Evolutionary conservation across 352 stramenopile genomes (phyloP).

Genomic region (Pythium diclinum): DNA sequence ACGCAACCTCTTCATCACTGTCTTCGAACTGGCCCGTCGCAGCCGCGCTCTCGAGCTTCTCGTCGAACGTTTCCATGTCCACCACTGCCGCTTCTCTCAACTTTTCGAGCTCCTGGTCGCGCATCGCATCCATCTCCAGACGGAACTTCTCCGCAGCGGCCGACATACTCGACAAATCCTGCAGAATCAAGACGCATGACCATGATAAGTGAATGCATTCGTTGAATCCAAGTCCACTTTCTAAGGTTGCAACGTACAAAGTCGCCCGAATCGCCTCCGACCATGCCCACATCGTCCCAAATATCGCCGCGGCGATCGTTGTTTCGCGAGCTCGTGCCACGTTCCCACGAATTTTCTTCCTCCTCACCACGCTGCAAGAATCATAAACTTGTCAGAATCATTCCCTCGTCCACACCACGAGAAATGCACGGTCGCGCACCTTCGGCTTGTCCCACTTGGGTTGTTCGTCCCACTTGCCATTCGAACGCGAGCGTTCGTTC

Average conservation of each 20-base stretch:
- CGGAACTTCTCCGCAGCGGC: constrained; percentile 79
- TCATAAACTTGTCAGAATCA: background rate
- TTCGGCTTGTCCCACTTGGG: constrained; percentile 46
- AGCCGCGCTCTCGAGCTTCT: constrained; percentile 73
- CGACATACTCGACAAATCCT: constrained; percentile 83
- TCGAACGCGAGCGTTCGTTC: constrained; percentile 44
- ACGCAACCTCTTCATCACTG: constrained; percentile 70
- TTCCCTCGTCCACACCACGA: background rate
- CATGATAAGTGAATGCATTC: background rate
- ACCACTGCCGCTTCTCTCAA: constrained; percentile 19
- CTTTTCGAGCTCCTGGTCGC: constrained; percentile 32
- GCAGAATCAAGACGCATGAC: background rate
- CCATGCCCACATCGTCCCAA: constrained; percentile 70
- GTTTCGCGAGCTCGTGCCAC: constrained; percentile 28
- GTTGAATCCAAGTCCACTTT: background rate
- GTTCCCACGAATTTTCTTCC: constrained; percentile 56
- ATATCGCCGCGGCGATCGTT: constrained; percentile 47
- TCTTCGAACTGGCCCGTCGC: constrained; percentile 81
- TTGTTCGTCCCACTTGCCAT: constrained; percentile 50
- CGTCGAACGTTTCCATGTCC: constrained; percentile 73
- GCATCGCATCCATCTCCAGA: constrained; percentile 82
- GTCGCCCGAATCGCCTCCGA: constrained; percentile 23
- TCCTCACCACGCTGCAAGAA: constrained; percentile 32
- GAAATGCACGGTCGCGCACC: constrained; percentile 10
- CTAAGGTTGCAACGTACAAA: constrained; percentile 14